A percentile compares a stretch with the other conserved stretches of the same genome.
Evolutionary conservation across 164 flowering plant species (phyloP).

Genomic region (Protea cynaroides): DNA sequence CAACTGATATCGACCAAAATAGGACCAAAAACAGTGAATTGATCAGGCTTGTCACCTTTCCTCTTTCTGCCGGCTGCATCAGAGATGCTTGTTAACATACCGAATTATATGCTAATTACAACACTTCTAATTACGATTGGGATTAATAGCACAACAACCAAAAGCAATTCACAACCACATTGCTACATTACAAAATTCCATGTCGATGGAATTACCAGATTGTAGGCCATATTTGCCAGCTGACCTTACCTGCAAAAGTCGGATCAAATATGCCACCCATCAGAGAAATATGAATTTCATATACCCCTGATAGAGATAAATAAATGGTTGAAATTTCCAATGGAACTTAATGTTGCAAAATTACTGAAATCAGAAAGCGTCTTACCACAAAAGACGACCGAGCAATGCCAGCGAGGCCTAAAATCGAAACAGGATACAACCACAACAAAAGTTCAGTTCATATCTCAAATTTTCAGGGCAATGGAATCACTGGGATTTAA

Average conservation of each 20-base stretch:
- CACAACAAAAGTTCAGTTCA: background rate
- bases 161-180: background rate
- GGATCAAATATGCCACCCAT: slow-evolving; percentile 6
- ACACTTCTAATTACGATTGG: too few relatives aligned
- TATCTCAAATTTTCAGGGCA: too few relatives aligned
- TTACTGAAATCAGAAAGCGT: background rate
- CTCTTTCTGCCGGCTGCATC: too few relatives aligned
- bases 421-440: background rate
- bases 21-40: too few relatives aligned
- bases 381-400: slow-evolving; percentile 55
- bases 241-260: slow-evolving; percentile 43
- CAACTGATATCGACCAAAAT: too few relatives aligned
- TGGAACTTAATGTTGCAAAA: background rate
- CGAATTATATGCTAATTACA: too few relatives aligned
- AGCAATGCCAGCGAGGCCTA: slow-evolving; percentile 50
- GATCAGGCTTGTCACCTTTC: too few relatives aligned
- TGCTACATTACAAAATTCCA: background rate
- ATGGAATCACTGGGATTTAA: background rate
- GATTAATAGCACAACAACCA: background rate
- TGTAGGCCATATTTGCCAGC: slow-evolving; percentile 42
- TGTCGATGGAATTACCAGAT: slow-evolving; percentile 45
- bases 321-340: background rate
- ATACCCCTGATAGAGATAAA: background rate
- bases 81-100: too few relatives aligned
- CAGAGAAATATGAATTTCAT: background rate